These are phyloP conservation scores for Wickerhamiella musiphila DNA, from an alignment of 805 yeast genomes.

Conservation along the genomic window DNA sequence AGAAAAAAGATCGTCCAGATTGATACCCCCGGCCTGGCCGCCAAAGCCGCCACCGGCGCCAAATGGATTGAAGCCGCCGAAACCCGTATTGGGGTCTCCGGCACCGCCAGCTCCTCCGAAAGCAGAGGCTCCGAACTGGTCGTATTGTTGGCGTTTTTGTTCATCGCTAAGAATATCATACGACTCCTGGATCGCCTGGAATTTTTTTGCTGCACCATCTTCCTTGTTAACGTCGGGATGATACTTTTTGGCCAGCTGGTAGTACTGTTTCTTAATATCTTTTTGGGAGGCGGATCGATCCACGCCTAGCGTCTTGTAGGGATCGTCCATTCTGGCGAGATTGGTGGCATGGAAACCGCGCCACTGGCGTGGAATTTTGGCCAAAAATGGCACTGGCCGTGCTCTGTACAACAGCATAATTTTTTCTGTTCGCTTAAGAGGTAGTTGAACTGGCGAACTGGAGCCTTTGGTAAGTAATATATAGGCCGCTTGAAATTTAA, in stretches of 20 bases:
- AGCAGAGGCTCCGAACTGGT: conserved; percentile 79
- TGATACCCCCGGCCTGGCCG: conserved; percentile 27
- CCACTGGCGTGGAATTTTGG: too few species aligned
- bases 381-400: too few species aligned
- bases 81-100: conserved; percentile 28
- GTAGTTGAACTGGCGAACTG: too few species aligned
- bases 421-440: too few species aligned
- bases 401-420: too few species aligned
- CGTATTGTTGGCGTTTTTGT: conserved; percentile 72
- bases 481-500: too few species aligned
- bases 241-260: conserved; percentile 77
- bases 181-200: conserved; percentile 86
- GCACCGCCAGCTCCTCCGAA: conserved; percentile 38
- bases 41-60: conserved; percentile 21
- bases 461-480: too few species aligned
- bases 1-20: conserved; percentile 49
- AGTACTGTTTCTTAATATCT: conserved; percentile 91
- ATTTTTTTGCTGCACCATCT: conserved; percentile 67
- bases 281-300: conserved; percentile 48
- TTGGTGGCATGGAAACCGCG: conserved; percentile 10
- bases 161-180: conserved; percentile 82
- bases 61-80: conserved; percentile 30
- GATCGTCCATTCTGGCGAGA: conserved; percentile 33
- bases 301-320: conserved; percentile 73
- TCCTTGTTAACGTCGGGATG: conserved; percentile 97